These are phyloP conservation scores for Cercospora nicotianae DNA, from an alignment of 2,329 filamentous ascomycete genomes.

Conservation along the genomic window DNA sequence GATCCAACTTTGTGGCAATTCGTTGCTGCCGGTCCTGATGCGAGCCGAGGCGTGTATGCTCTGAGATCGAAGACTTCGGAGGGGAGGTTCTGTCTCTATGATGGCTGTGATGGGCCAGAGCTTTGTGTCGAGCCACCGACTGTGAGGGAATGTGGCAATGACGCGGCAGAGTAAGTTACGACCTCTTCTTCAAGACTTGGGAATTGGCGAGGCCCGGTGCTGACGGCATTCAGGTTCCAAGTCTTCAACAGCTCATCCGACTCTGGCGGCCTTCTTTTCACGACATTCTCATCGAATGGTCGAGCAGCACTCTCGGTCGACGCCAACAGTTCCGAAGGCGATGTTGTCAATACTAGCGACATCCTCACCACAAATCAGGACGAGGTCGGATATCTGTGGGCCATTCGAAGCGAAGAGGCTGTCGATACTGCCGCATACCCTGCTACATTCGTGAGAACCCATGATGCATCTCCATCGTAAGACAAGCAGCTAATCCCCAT, in stretches of 20 bases:
- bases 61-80: conserved; percentile 11
- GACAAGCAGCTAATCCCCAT: neutral
- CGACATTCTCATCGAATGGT: conserved; percentile 1
- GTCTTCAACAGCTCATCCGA: conserved; percentile 8
- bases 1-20: conserved; percentile 16
- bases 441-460: conserved; percentile 2
- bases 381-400: conserved; percentile 11
- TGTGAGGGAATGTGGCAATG: conserved; percentile 7
- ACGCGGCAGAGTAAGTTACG: conserved; percentile 10
- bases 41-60: conserved; percentile 15
- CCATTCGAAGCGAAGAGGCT: conserved; percentile 8
- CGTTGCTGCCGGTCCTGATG: conserved; percentile 10
- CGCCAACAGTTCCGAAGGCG: conserved; percentile 5
- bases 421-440: conserved; percentile 11
- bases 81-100: conserved; percentile 10
- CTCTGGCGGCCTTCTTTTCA: conserved; percentile 10
- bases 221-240: neutral
- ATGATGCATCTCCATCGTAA: neutral
- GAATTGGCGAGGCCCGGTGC: neutral
- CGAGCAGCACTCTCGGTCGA: conserved; percentile 8
- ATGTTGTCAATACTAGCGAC: conserved; percentile 5
- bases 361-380: neutral
- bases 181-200: neutral
- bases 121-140: neutral
- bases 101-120: conserved; percentile 7